phyloP scores from a whole-genome alignment of 78 protist species.

The Parvularia atlantis region DNA sequence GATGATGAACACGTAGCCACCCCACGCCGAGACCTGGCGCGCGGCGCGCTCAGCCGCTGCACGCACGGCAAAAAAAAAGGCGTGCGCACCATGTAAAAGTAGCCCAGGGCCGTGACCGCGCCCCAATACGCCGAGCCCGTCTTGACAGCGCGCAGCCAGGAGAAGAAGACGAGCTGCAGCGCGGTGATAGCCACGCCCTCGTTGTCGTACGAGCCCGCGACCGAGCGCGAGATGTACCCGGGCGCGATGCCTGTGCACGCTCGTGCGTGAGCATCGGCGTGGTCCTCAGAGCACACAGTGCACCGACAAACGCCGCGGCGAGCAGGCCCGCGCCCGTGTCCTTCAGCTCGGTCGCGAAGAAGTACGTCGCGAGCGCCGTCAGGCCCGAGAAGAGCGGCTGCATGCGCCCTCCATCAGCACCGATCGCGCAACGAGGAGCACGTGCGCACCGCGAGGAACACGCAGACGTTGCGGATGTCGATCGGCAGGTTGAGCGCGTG shows the following conservation, averaged over 20 bases:
- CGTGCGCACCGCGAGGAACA: conserved; percentile 81
- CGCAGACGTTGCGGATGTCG: conserved; percentile 88
- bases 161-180: conserved; percentile 70
- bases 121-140: conserved; percentile 65
- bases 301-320: conserved; percentile 83
- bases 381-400: conserved; percentile 77
- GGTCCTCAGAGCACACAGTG: too few relatives aligned
- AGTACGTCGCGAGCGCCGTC: conserved; percentile 74
- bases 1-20: conserved; percentile 97
- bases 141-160: conserved; percentile 78
- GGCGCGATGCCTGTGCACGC: conserved; percentile 1
- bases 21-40: conserved; percentile 94
- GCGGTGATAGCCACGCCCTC: conserved; percentile 96
- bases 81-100: conserved; percentile 70
- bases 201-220: conserved; percentile 98
- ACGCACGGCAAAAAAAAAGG: background rate
- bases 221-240: conserved; percentile 91
- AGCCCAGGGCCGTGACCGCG: conserved; percentile 56
- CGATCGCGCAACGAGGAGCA: too few relatives aligned
- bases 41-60: background rate
- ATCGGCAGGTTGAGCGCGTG: conserved; percentile 60
- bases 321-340: conserved; percentile 66
- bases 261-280: too few relatives aligned
- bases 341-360: conserved; percentile 39
- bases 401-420: too few relatives aligned